Evolutionary conservation across 129 eudicot genomes (phyloP).

Genomic region (Centella asiatica): DNA sequence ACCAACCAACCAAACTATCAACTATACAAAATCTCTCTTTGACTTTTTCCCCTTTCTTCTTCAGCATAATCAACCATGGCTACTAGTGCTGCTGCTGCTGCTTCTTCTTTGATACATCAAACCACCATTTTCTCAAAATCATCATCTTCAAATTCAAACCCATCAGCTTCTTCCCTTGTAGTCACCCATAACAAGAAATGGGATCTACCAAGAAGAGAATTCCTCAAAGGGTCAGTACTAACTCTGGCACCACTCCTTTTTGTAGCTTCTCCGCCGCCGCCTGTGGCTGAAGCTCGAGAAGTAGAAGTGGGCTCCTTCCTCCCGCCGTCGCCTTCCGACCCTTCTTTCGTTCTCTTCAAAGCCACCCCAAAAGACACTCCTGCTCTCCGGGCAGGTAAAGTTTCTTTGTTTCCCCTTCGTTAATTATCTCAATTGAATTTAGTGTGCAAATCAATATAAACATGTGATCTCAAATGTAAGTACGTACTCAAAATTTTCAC

Average conservation of each 20-base stretch:
- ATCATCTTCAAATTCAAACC: conserved; percentile 31
- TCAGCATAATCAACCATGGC: conserved; percentile 29
- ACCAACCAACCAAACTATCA: conserved; percentile 8
- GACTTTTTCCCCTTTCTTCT: neutral
- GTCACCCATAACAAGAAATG: conserved; percentile 5
- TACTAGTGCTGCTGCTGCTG: conserved; percentile 36
- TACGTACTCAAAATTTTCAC: too few relatives aligned
- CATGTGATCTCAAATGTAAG: too few relatives aligned
- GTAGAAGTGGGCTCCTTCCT: conserved; percentile 69
- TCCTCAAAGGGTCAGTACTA: conserved; percentile 31
- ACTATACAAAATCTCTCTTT: neutral
- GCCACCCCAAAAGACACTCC: conserved; percentile 87
- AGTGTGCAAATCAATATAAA: too few relatives aligned
- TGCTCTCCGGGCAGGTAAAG: conserved; percentile 94
- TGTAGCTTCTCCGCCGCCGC: conserved; percentile 21
- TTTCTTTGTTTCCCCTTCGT: neutral
- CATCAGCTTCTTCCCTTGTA: conserved; percentile 15
- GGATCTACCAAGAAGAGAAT: conserved; percentile 32
- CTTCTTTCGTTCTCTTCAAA: conserved; percentile 70
- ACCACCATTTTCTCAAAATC: conserved; percentile 30
- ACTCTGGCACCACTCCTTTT: conserved; percentile 19
- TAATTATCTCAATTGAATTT: neutral
- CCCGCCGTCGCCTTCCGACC: conserved; percentile 47
- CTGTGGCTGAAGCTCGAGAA: conserved; percentile 46
- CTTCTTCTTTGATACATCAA: conserved; percentile 34